These are phyloP conservation scores for Euptelea pleiosperma DNA, from an alignment of 164 flowering plant genomes.

Conservation along the genomic window DNA sequence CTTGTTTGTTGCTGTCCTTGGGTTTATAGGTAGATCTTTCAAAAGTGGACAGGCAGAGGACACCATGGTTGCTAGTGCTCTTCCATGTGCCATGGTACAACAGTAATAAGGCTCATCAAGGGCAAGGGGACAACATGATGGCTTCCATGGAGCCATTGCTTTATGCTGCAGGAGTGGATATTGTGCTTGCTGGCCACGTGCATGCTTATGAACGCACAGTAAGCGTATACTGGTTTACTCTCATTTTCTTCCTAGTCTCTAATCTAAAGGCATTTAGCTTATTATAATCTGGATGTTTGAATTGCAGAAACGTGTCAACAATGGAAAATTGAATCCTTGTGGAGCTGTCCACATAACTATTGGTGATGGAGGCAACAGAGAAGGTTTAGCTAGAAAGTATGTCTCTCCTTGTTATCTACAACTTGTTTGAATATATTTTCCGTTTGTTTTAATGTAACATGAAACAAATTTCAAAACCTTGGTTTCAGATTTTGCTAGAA, in stretches of 20 bases:
- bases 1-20: slow-evolving; percentile 13
- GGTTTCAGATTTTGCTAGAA: no score
- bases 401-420: background rate
- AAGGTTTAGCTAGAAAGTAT: slow-evolving; percentile 88
- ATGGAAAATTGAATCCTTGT: slow-evolving; percentile 68
- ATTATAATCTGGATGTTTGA: slow-evolving; percentile 10
- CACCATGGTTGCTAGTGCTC: slow-evolving; percentile 85
- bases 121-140: slow-evolving; percentile 89
- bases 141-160: slow-evolving; percentile 82
- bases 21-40: slow-evolving; percentile 64
- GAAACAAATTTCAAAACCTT: no score
- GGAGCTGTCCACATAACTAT: slow-evolving; percentile 91
- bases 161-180: slow-evolving; percentile 79
- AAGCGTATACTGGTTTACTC: no score
- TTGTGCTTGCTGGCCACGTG: slow-evolving; percentile 92
- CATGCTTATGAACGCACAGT: slow-evolving; percentile 98
- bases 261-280: no score
- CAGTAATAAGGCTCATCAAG: slow-evolving; percentile 86
- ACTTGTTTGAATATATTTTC: background rate
- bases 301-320: slow-evolving; percentile 64
- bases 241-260: no score
- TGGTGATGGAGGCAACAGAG: slow-evolving; percentile 98
- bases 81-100: slow-evolving; percentile 99
- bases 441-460: no score
- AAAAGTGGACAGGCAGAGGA: slow-evolving; percentile 71